A percentile compares a stretch with the other conserved stretches of the same genome.
phyloP scores from a whole-genome alignment of 192 early-diverging fungal species.

The Fimicolochytrium jonesii region DNA sequence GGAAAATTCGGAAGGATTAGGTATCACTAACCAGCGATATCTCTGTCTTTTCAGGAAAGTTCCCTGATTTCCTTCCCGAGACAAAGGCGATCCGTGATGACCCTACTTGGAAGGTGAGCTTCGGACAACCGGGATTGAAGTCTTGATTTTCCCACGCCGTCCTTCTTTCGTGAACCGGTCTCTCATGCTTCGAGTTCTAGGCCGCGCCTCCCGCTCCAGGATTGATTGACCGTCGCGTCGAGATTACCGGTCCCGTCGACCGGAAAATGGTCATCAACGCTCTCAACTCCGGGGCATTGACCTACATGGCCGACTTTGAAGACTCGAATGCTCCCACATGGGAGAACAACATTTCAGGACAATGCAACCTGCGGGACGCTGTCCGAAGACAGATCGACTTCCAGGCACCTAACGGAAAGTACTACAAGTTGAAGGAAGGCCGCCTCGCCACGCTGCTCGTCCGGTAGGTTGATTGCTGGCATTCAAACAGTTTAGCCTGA shows the following conservation, averaged over 20 bases:
- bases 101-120: conserved; percentile 68
- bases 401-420: conserved; percentile 86
- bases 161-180: too few species aligned
- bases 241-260: conserved; percentile 97
- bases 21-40: background rate
- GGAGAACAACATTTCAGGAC: conserved; percentile 85
- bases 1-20: background rate
- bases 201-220: conserved; percentile 87
- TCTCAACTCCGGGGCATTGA: conserved; percentile 87
- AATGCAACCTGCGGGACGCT: conserved; percentile 93
- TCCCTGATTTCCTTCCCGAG: conserved; percentile 90
- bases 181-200: conserved; percentile 11
- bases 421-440: conserved; percentile 86
- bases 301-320: conserved; percentile 99
- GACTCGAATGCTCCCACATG: conserved; percentile 98
- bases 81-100: conserved; percentile 88
- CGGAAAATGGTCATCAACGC: conserved; percentile 99
- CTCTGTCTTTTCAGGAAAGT: conserved; percentile 5
- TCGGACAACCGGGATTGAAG: background rate
- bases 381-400: conserved; percentile 81
- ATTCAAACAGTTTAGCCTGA: too few species aligned
- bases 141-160: too few species aligned
- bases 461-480: too few species aligned
- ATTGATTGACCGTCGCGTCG: conserved; percentile 85
- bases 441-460: conserved; percentile 89